A percentile compares a stretch with the other conserved stretches of the same genome.
phyloP scores from a whole-genome alignment of 148 eudicot species.

The Limonium bicolor region DNA sequence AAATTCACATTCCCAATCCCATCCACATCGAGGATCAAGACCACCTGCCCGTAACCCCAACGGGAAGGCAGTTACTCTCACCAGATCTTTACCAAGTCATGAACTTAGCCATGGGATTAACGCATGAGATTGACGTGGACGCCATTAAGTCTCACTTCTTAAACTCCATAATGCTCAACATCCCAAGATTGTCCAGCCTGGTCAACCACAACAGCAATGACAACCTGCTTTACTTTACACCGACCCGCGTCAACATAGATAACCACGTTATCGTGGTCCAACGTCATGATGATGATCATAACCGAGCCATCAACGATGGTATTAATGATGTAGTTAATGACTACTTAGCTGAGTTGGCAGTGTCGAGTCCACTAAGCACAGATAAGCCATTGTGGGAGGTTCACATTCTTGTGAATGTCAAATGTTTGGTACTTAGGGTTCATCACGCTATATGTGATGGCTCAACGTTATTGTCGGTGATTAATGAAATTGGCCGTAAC shows the following conservation, averaged over 20 bases:
- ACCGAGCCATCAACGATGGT: no score
- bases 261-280: conserved; percentile 29
- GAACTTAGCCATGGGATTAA: conserved; percentile 19
- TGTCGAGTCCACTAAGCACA: conserved; percentile 30
- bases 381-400: conserved; percentile 69
- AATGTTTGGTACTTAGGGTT: conserved; percentile 25
- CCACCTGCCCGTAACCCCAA: no score
- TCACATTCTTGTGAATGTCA: conserved; percentile 29
- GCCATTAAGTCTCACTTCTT: conserved; percentile 15
- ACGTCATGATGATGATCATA: no score
- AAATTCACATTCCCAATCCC: no score
- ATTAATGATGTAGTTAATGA: conserved; percentile 26
- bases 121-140: conserved; percentile 23
- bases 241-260: conserved; percentile 26
- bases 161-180: conserved; percentile 24
- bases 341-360: conserved; percentile 33
- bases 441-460: conserved; percentile 76
- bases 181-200: conserved; percentile 52
- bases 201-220: conserved; percentile 21
- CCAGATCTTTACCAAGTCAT: conserved; percentile 39
- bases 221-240: conserved; percentile 34
- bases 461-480: conserved; percentile 36
- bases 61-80: no score
- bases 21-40: no score
- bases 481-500: conserved; percentile 14